Evolutionary conservation across 78 protist genomes (phyloP), one percentile per base, ranked within the genome.

Genomic region (Blattamonas nauphoetae): DNA sequence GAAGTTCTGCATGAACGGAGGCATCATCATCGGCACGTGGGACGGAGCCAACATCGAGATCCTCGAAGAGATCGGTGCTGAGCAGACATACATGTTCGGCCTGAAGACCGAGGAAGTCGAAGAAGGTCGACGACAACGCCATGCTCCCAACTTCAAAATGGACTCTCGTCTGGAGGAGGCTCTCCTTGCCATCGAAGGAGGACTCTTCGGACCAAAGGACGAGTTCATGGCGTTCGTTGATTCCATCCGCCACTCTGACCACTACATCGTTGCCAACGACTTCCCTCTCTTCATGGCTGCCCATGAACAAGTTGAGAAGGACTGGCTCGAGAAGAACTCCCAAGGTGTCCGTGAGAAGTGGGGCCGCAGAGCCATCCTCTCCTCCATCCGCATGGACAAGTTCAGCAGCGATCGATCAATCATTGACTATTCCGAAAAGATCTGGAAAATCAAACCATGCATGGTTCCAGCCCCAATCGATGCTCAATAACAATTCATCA

Each of bases 1-100:
- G 97, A 96, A 96, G 92, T 94, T 94, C 88, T 29, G 84, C 77
- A 86, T 92, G 89, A 96, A 96, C 93, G 98, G 98, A 34, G 94
- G 92, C 41, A 38, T 95, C 45, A 90, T 96, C 44, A 79, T 95
- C n/a, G 97, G 97, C 63, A 96, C 98, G 36, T 32, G 90, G 42
- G 98, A 96, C 71, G 98, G 98, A 29, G 97, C 97, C 81, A 94
- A 93, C 85, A 90, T 96, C n/a, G 98, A 96, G 88, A 94, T 95
- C 84, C 33, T 79, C 87, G 92, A 94, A 55, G 94, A 90, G 44
- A 86, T 93, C 45, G 96, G 96, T 29, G 78, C 55, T 0, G 94
- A 91, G 64, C 91, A 95, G 85, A 85, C 85, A 45, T 91, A 93
- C 86, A 83, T 93, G 78, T 94, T 95, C 42, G 96, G 97, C 41